These are phyloP conservation scores for Mycena epipterygia DNA, from an alignment of 768 basidiomycete species.

Conservation along the genomic window DNA sequence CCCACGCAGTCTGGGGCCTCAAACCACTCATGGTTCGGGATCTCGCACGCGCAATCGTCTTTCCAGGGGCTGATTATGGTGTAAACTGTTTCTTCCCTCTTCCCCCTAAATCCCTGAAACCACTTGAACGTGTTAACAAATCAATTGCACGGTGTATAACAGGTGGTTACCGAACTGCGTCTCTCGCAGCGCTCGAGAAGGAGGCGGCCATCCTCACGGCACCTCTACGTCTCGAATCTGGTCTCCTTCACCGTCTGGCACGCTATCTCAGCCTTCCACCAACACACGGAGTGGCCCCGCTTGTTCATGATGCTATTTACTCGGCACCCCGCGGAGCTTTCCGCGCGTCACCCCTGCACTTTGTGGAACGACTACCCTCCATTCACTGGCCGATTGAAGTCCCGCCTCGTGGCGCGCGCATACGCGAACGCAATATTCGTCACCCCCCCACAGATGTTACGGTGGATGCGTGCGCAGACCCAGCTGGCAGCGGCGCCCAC, in stretches of 20 bases:
- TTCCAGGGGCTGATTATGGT: not conserved
- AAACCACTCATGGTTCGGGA: too few species aligned
- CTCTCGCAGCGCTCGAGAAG: not conserved
- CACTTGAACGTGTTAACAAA: not conserved
- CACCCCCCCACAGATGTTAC: too few species aligned
- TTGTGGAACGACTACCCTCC: not conserved
- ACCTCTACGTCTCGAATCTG: not conserved
- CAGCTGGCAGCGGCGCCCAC: too few species aligned
- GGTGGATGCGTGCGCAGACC: too few species aligned
- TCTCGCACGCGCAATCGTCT: too few species aligned
- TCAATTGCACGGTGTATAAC: conserved; percentile 1
- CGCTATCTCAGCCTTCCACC: not conserved
- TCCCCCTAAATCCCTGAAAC: not conserved
- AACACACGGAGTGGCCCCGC: not conserved
- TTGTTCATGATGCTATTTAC: not conserved
- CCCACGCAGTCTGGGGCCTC: too few species aligned
- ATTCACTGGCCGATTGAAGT: not conserved
- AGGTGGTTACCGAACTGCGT: not conserved
- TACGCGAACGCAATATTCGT: too few species aligned
- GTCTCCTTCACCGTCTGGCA: not conserved
- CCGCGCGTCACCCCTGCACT: not conserved
- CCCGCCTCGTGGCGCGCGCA: not conserved
- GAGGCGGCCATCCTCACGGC: too few species aligned
- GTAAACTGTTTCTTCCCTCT: conserved; percentile 1
- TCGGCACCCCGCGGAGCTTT: not conserved